Base-by-base conservation (phyloP, 2,329 filamentous ascomycete genomes). In the Arthroderma sp. region DNA sequence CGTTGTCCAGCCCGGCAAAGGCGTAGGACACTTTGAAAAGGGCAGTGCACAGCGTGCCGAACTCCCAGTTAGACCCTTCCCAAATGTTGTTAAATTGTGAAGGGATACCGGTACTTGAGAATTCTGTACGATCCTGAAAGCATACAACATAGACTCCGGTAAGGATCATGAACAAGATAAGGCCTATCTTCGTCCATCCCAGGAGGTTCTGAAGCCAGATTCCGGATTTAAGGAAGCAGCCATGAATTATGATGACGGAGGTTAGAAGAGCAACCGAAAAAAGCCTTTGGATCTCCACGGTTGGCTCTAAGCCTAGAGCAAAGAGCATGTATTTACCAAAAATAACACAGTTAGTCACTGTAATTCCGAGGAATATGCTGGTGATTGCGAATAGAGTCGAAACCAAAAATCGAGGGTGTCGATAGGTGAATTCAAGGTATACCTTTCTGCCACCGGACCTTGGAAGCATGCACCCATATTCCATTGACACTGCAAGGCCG, bases 391-490 rank as follows among this genome's bases (percentile, higher is more conserved):
- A 66, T 10, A 84, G 56, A 0, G 75, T 78, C 2, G 78, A 79
- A 0, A 78, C 77, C 3, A 85, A 67, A 49, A 82, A 78, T 4
- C 72, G 70, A 1, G 81, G 81, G 30, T 68, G 66, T 1, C 73
- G 71, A 56, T 81, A 84, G 0, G 77, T 77, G 57, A 79, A 81
- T 58, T 85, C 80, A 38, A 85, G 71, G 54, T 83, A 84, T 5
- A 83, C 78, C 60, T 84, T 85, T 28, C 75, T 68, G 27, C 80
- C 81, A 5, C 81, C 81, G 0, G 76, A 81, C 0, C 79, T 69
- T 10, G 82, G 82, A 9, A 85, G 64, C 79, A 83, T 83, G 53
- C 73, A 80, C 0, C 81, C 81, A 53, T 77, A 82, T 55, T 86
- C 82, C 41, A 85, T 68, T 5, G 72, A 72, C 0, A 84, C 70